Evolutionary conservation across 192 early-diverging fungal genomes (phyloP), one percentile per base, ranked within the genome.

Genomic region (Coemansia sp.): DNA sequence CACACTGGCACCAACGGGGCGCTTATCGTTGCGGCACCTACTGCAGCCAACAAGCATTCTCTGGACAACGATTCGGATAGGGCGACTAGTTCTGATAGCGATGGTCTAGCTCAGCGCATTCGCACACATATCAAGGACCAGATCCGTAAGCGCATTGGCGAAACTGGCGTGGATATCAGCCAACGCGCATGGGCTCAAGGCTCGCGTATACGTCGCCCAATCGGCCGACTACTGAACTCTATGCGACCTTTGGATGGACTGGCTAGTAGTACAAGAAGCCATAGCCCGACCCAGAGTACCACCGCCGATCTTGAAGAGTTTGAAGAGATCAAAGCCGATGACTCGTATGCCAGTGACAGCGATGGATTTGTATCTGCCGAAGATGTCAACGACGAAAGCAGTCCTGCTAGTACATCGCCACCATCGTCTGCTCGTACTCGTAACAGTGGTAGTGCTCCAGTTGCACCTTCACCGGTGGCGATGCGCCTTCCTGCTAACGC

Each of bases 341-440:
- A 71, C 10, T 29, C 66, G 15, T 75, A 69, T 22, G 74, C 60
- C 38, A 76, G 76, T 66, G 84, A 81, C 38, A 75, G 74, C 64
- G 85, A 87, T 18, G 77, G 86, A 10, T 85, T 86, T 72, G 76
- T 83, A 1, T 83, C 80, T 2, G 80, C 80, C 3, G 80, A 83
- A n/a, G 80, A 83, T 42, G 47, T 70, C 3, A 73, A 78, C 62
- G 71, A 66, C 46, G 59, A 38, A 1, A 63, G 6, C 54, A 60
- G 46, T 29, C n/a, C 41, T 44, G 36, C 36, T 59, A 61, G 33
- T 34, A 38, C 54, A 31, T 29, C 54, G 27, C 27, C 27, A 7
- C 36, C 55, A 27, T 31, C 31, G 18, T 38, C 59, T 18, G 59
- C 5, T n/a, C 18, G 2, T 36, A 6, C 33, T 34, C 15, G 36